These are phyloP conservation scores for Chaetomium tenue DNA, from an alignment of 495 filamentous ascomycete genomes.

Conservation along the genomic window DNA sequence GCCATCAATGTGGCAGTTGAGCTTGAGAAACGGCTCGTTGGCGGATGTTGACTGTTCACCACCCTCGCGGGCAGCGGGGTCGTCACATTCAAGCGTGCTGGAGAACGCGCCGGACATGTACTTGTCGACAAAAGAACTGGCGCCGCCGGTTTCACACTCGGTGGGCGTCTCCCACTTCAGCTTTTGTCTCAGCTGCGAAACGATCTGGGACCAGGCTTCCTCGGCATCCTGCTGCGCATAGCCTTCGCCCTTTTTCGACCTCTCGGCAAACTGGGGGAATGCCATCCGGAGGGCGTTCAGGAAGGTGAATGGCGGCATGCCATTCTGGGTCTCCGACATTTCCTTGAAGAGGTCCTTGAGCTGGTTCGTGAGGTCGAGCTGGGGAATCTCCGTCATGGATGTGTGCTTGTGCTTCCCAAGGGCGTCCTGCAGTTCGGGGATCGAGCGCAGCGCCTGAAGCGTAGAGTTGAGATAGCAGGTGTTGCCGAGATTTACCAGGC, in stretches of 20 bases:
- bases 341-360: slow-evolving; percentile 86
- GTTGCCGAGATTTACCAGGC: slow-evolving; percentile 89
- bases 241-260: slow-evolving; percentile 71
- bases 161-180: slow-evolving; percentile 59
- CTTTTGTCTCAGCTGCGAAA: slow-evolving; percentile 79
- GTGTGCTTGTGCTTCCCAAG: slow-evolving; percentile 63
- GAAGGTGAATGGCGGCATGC: slow-evolving; percentile 82
- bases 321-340: slow-evolving; percentile 89
- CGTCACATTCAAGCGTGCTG: slow-evolving; percentile 76
- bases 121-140: slow-evolving; percentile 79
- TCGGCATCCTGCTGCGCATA: slow-evolving; percentile 97
- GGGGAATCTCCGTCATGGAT: slow-evolving; percentile 33
- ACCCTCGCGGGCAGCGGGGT: slow-evolving; percentile 68
- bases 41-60: slow-evolving; percentile 66
- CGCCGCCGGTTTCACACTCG: slow-evolving; percentile 41
- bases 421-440: slow-evolving; percentile 87
- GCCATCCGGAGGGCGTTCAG: slow-evolving; percentile 73
- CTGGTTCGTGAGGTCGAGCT: slow-evolving; percentile 72
- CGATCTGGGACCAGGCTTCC: slow-evolving; percentile 95
- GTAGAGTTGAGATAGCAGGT: slow-evolving; percentile 99
- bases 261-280: slow-evolving; percentile 94
- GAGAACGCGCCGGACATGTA: slow-evolving; percentile 82
- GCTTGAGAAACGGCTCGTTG: slow-evolving; percentile 81
- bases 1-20: slow-evolving; percentile 87
- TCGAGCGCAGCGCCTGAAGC: slow-evolving; percentile 79